Conservation (phyloP, 1,139 yeast genomes). For the Debaryomyces subglobosus region DNA sequence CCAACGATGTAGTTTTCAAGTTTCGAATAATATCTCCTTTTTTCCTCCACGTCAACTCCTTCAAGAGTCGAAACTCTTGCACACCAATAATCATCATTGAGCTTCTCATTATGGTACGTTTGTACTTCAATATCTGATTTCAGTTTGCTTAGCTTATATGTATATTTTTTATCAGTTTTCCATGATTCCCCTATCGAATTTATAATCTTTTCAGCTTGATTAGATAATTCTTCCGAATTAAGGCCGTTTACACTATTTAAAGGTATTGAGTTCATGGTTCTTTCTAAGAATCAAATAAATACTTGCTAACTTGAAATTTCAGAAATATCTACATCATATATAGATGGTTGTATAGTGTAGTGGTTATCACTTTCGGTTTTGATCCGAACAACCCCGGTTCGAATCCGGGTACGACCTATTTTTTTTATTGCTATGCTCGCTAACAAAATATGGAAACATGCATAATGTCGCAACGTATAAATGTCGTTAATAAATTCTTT, state of each 20-base stretch:
- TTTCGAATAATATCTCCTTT: conserved; percentile 17
- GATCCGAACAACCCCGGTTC: conserved; percentile 92
- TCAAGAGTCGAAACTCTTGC: conserved; percentile 23
- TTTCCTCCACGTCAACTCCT: conserved; percentile 18
- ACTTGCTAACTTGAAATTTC: neutral
- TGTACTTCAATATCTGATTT: conserved; percentile 7
- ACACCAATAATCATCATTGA: conserved; percentile 25
- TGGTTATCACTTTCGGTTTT: conserved; percentile 56
- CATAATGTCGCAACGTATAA: conserved; percentile 1
- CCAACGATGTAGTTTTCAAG: conserved; percentile 23
- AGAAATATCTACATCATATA: neutral
- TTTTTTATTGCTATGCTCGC: conserved; percentile 26
- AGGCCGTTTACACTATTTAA: conserved; percentile 8
- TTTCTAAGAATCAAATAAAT: neutral
- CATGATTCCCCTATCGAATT: conserved; percentile 17
- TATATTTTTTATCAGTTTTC: conserved; percentile 16
- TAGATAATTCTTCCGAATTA: conserved; percentile 6
- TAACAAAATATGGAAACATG: neutral
- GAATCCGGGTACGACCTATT: conserved; percentile 90
- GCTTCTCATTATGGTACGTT: conserved; percentile 19
- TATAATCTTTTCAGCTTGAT: conserved; percentile 11
- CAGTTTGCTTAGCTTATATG: conserved; percentile 10
- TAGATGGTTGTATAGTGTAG: conserved; percentile 35
- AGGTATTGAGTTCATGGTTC: conserved; percentile 12
- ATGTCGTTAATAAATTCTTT: conserved; percentile 1